phyloP scores from a whole-genome alignment of 257 asterid species.

The Solanum ossicruentum region DNA sequence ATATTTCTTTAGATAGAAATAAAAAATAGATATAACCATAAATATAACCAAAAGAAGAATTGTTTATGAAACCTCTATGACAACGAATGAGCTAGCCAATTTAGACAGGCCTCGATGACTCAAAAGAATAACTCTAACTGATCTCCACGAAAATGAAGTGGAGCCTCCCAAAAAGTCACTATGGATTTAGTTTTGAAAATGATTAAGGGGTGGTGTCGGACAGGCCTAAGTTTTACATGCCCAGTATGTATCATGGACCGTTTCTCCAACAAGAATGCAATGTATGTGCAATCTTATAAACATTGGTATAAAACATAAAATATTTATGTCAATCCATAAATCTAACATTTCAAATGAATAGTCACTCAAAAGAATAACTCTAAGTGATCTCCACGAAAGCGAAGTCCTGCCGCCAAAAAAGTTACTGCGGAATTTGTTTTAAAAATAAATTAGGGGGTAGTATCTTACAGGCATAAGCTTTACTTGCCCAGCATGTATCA shows the following conservation, averaged over 20 bases:
- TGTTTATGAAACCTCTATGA: background rate
- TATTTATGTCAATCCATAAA: background rate
- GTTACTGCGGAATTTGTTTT: background rate
- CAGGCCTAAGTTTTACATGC: background rate
- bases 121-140: background rate
- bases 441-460: background rate
- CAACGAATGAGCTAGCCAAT: background rate
- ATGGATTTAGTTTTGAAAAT: background rate
- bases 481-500: background rate
- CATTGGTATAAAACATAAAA: background rate
- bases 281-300: background rate
- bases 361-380: background rate
- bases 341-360: background rate
- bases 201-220: background rate
- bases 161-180: background rate
- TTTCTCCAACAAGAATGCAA: background rate
- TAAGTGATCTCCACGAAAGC: background rate
- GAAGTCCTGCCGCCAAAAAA: background rate
- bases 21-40: no score
- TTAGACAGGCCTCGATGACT: background rate
- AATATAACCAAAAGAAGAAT: background rate
- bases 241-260: background rate
- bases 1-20: background rate
- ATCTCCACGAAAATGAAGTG: background rate
- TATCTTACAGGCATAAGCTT: background rate